A percentile compares a stretch with the other conserved stretches of the same genome.
phyloP scores from a whole-genome alignment of 768 basidiomycete genomes.

The Leccinum rimulosum region DNA sequence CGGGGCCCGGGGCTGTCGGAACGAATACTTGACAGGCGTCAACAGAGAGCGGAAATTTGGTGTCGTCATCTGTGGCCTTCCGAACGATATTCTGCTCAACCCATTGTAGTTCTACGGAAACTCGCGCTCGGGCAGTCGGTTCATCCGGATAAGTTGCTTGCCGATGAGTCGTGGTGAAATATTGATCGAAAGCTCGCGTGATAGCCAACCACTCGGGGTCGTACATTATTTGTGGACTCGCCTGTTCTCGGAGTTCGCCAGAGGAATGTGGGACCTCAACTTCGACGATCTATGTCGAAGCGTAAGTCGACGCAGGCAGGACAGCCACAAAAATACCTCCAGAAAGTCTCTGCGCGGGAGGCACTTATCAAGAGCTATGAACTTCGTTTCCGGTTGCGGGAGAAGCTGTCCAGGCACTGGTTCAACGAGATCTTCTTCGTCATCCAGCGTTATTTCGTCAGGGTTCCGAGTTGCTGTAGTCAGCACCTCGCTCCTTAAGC shows the following conservation, averaged over 20 bases:
- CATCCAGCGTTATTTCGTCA: constrained; percentile 51
- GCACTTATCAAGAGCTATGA: constrained; percentile 92
- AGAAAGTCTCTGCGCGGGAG: constrained; percentile 72
- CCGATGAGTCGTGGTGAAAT: constrained; percentile 52
- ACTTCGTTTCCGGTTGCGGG: constrained; percentile 52
- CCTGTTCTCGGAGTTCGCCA: constrained; percentile 6
- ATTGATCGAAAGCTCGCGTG: constrained; percentile 79
- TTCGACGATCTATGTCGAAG: constrained; percentile 63
- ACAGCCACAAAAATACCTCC: constrained; percentile 49
- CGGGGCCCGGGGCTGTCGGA: constrained; percentile 60
- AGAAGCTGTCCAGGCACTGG: constrained; percentile 30
- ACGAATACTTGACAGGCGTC: constrained; percentile 63
- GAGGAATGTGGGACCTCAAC: constrained; percentile 35
- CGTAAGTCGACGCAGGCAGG: neutral
- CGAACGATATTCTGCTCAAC: constrained; percentile 54
- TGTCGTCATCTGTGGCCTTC: constrained; percentile 2
- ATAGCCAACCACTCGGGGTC: constrained; percentile 96
- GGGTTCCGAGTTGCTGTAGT: constrained; percentile 37
- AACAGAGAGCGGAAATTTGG: constrained; percentile 32
- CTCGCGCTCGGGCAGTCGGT: constrained; percentile 47
- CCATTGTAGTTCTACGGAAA: constrained; percentile 65
- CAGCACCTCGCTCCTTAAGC: constrained; percentile 34
- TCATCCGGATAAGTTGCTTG: constrained; percentile 61
- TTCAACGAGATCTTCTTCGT: constrained; percentile 45
- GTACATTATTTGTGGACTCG: constrained; percentile 50